Percentiles rank a stretch among this genome's conserved stretches.
These are phyloP conservation scores for Pterocarpus macrocarpus DNA, from an alignment of 306 rosid species.

Conservation along the genomic window DNA sequence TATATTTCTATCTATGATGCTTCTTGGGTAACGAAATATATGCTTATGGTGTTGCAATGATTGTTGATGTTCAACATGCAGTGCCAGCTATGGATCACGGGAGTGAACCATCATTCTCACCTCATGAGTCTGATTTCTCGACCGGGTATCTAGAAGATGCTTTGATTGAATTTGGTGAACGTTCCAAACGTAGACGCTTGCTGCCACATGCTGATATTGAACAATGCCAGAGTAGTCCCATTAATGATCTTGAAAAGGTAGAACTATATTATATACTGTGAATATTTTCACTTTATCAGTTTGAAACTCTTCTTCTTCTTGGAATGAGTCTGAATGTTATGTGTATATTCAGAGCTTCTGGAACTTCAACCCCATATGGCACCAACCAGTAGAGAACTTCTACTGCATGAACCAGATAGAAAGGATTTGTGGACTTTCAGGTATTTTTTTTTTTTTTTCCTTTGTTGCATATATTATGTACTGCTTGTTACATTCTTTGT, in stretches of 20 bases:
- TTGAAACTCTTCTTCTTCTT: conserved; percentile 21
- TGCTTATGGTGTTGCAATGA: conserved; percentile 33
- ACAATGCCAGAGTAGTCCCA: conserved; percentile 41
- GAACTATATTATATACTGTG: background rate
- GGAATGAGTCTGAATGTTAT: conserved; percentile 33
- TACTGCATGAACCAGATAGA: conserved; percentile 66
- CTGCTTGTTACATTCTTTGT: conserved; percentile 23
- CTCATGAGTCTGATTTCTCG: conserved; percentile 66
- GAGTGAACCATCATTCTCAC: conserved; percentile 54
- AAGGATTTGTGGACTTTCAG: conserved; percentile 54
- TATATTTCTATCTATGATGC: conserved; percentile 28
- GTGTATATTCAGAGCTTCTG: conserved; percentile 54
- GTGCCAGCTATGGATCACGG: conserved; percentile 60
- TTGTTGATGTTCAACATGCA: conserved; percentile 47
- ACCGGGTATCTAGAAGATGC: conserved; percentile 96
- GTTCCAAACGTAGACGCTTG: conserved; percentile 81
- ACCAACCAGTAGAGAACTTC: conserved; percentile 59
- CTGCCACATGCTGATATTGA: conserved; percentile 49
- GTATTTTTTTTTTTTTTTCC: conserved; percentile 35
- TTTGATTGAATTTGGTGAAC: conserved; percentile 69
- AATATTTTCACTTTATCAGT: background rate
- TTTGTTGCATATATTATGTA: background rate
- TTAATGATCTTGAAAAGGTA: conserved; percentile 55
- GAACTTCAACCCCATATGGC: conserved; percentile 66
- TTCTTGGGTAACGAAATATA: conserved; percentile 28